These are phyloP conservation scores for Quercus wislizeni DNA, from an alignment of 306 rosid genomes.

Conservation along the genomic window DNA sequence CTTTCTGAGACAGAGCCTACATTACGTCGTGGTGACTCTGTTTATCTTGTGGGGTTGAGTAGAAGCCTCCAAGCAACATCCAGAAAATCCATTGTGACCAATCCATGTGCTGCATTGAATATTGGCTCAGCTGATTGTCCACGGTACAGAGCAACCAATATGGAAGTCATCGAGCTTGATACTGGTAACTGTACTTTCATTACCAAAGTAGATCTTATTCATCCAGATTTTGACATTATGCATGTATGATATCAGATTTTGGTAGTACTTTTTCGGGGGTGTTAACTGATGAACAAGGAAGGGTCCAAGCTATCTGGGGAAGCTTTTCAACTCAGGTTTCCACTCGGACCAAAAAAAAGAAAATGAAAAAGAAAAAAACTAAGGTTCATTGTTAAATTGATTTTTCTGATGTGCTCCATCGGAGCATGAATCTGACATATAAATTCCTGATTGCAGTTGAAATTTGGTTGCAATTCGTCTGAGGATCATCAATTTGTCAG, in stretches of 20 bases:
- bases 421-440: slow-evolving; percentile 21
- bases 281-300: slow-evolving; percentile 86
- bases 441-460: slow-evolving; percentile 56
- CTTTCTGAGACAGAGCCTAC: slow-evolving; percentile 67
- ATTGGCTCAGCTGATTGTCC: slow-evolving; percentile 91
- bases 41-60: slow-evolving; percentile 88
- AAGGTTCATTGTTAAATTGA: slow-evolving; percentile 12
- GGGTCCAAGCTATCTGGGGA: slow-evolving; percentile 97
- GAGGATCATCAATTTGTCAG: slow-evolving; percentile 98
- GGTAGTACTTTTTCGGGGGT: slow-evolving; percentile 94
- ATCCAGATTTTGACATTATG: slow-evolving; percentile 6
- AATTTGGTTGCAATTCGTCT: slow-evolving; percentile 70
- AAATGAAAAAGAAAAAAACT: no score
- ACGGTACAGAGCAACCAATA: slow-evolving; percentile 90
- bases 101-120: slow-evolving; percentile 90
- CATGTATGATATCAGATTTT: slow-evolving; percentile 60
- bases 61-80: slow-evolving; percentile 99
- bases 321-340: slow-evolving; percentile 98
- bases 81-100: slow-evolving; percentile 91
- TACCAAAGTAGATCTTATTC: background rate
- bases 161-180: slow-evolving; percentile 99
- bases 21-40: slow-evolving; percentile 88
- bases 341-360: background rate
- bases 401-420: background rate
- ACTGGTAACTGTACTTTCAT: slow-evolving; percentile 54